Evolutionary conservation across 352 stramenopile genomes (phyloP).

Genomic region (Globisporangium abappressorium): DNA sequence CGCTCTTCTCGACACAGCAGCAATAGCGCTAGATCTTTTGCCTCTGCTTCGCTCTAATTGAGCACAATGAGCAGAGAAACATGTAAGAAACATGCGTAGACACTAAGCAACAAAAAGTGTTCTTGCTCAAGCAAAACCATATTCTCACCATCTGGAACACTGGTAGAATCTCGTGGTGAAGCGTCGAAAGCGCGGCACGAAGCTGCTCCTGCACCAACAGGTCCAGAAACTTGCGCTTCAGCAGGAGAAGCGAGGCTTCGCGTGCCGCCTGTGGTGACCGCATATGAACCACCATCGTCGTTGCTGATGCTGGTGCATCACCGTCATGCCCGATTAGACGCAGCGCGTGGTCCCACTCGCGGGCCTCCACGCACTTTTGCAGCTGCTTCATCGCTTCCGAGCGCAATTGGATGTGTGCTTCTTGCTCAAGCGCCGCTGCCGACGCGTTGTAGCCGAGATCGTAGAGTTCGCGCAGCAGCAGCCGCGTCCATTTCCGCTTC

Average conservation of each 20-base stretch:
- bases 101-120: not conserved
- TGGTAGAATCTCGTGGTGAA: conserved; percentile 67
- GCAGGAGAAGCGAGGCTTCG: conserved; percentile 47
- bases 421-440: conserved; percentile 48
- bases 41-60: conserved; percentile 42
- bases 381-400: conserved; percentile 54
- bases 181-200: conserved; percentile 40
- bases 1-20: conserved; percentile 49
- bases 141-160: conserved; percentile 29
- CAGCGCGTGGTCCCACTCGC: conserved; percentile 58
- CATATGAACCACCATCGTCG: conserved; percentile 30
- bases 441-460: conserved; percentile 51
- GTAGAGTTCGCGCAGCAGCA: conserved; percentile 75
- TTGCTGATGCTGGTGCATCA: not conserved
- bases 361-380: conserved; percentile 32
- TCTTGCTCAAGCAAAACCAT: not conserved
- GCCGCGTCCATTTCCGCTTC: conserved; percentile 60
- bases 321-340: conserved; percentile 24
- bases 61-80: not conserved
- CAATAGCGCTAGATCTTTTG: conserved; percentile 48
- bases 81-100: not conserved
- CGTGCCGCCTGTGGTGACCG: conserved; percentile 34
- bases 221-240: conserved; percentile 71
- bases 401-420: conserved; percentile 52
- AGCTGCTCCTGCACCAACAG: conserved; percentile 40